These are phyloP conservation scores for Penicillium sp. DNA, from an alignment of 2,329 filamentous ascomycete species.

Conservation along the genomic window DNA sequence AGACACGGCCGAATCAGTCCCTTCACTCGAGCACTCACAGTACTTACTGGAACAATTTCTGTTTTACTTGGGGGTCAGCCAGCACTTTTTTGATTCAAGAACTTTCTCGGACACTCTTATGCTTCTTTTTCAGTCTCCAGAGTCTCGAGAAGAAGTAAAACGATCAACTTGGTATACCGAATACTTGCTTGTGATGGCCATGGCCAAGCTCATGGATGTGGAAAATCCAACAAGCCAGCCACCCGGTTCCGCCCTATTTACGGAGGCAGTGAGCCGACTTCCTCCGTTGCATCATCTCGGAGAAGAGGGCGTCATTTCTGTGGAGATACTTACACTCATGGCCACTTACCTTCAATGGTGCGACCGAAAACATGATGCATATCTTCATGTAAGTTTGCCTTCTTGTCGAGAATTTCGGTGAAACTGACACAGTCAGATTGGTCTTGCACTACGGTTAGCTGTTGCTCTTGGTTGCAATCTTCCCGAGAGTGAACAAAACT, in stretches of 20 bases:
- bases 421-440: slow-evolving; percentile 15
- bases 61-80: slow-evolving; percentile 29
- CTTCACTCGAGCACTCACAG: slow-evolving; percentile 22
- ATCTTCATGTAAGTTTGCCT: slow-evolving; percentile 19
- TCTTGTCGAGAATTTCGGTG: too few species aligned
- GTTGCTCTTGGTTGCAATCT: slow-evolving; percentile 24
- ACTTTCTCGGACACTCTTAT: slow-evolving; percentile 24
- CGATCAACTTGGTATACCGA: slow-evolving; percentile 24
- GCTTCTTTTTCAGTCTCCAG: slow-evolving; percentile 20
- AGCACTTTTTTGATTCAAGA: slow-evolving; percentile 27
- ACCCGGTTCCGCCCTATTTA: slow-evolving; percentile 21
- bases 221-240: slow-evolving; percentile 20
- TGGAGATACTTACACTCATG: slow-evolving; percentile 24
- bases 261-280: slow-evolving; percentile 21
- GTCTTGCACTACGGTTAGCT: slow-evolving; percentile 23
- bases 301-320: slow-evolving; percentile 18
- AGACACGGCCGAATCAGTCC: slow-evolving; percentile 8
- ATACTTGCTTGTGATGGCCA: slow-evolving; percentile 30
- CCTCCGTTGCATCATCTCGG: slow-evolving; percentile 21
- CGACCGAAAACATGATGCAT: slow-evolving; percentile 26
- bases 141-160: slow-evolving; percentile 15
- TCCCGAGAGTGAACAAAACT: slow-evolving; percentile 19
- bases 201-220: slow-evolving; percentile 29
- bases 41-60: slow-evolving; percentile 27
- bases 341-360: slow-evolving; percentile 27